phyloP scores from a whole-genome alignment of 2,329 filamentous ascomycete species.

The Ophiocordyceps camponoti-leonardi region DNA sequence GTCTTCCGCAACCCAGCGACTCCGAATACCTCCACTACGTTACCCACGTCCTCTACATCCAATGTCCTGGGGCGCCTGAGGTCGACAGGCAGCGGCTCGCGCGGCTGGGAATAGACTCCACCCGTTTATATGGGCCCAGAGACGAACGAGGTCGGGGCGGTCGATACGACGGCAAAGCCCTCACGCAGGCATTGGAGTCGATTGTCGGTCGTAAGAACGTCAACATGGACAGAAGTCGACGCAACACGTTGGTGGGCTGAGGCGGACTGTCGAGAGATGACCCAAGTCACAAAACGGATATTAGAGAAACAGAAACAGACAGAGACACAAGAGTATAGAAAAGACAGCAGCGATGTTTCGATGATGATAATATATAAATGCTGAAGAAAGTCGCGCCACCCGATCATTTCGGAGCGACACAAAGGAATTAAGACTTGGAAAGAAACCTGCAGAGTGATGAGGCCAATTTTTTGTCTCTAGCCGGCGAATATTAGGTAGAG shows the following conservation, averaged over 20 bases:
- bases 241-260: constrained; percentile 26
- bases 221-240: constrained; percentile 19
- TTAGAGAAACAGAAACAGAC: background rate
- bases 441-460: too few relatives aligned
- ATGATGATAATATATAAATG: background rate
- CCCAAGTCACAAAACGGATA: background rate
- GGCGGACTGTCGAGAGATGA: too few relatives aligned
- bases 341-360: background rate
- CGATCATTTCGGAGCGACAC: too few relatives aligned
- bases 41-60: constrained; percentile 69
- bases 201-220: constrained; percentile 45
- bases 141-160: constrained; percentile 23
- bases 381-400: background rate
- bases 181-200: constrained; percentile 59
- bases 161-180: constrained; percentile 58
- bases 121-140: constrained; percentile 58
- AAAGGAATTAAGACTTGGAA: too few relatives aligned
- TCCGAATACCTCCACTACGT: constrained; percentile 51
- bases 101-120: constrained; percentile 55
- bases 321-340: too few relatives aligned
- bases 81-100: constrained; percentile 51
- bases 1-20: constrained; percentile 18
- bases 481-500: constrained; percentile 12
- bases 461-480: too few relatives aligned
- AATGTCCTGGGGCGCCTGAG: constrained; percentile 49